These are phyloP conservation scores for Tephrocybe sp. DNA, from an alignment of 768 basidiomycete species.

Conservation along the genomic window DNA sequence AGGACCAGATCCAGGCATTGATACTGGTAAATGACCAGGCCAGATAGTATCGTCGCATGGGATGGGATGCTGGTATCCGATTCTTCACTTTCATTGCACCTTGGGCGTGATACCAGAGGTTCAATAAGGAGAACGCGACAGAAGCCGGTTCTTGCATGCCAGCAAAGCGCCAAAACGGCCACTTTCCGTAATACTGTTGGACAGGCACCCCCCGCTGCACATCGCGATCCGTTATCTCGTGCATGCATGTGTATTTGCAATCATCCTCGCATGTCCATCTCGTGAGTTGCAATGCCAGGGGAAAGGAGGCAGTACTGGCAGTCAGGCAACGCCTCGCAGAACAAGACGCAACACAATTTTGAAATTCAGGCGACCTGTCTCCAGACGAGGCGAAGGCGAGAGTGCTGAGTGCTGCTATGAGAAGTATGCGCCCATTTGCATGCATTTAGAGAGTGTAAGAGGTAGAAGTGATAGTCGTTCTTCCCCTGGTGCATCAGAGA, in stretches of 20 bases:
- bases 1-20: conserved; percentile 92
- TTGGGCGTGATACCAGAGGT: conserved; percentile 69
- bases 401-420: conserved; percentile 5
- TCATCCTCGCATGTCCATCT: conserved; percentile 87
- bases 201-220: conserved; percentile 38
- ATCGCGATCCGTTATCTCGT: conserved; percentile 63
- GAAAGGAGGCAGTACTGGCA: conserved; percentile 27
- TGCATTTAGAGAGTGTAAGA: conserved; percentile 2
- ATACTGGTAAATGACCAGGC: conserved; percentile 67
- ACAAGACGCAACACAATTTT: conserved; percentile 50
- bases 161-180: conserved; percentile 89
- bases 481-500: no score
- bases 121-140: conserved; percentile 85
- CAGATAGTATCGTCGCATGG: conserved; percentile 68
- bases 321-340: conserved; percentile 36
- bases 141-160: conserved; percentile 95
- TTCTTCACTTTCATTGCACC: conserved; percentile 52
- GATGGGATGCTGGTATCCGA: conserved; percentile 52
- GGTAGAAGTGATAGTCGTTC: neutral
- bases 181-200: conserved; percentile 92
- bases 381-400: conserved; percentile 52
- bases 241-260: conserved; percentile 90
- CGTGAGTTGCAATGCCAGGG: conserved; percentile 61
- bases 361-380: conserved; percentile 54
- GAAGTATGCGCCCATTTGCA: neutral